Evolutionary conservation across 495 filamentous ascomycete species (phyloP), one percentile per base, ranked within the genome.

Genomic region (Ascobolus immersus): DNA sequence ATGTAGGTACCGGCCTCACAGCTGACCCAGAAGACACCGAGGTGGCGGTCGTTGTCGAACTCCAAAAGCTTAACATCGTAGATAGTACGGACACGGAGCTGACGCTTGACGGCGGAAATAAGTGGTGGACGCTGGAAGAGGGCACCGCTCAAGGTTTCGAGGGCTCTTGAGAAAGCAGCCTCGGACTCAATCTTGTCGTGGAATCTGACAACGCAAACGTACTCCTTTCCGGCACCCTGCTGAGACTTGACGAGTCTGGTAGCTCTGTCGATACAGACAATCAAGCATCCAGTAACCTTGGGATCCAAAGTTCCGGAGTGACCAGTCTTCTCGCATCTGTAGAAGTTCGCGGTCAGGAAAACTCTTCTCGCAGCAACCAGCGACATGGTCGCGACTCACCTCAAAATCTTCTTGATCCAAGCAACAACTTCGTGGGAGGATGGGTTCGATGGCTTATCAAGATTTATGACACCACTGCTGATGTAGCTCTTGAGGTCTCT

Each of bases 21-120:
- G 55, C 77, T 84, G 38, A 94, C 89, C 86, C 86, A 93, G 67
- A 96, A 96, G 21, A 94, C 81, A 53, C 74, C 89, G n/a, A 96
- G 66, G 49, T 93, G 78, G 39, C 86, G 69, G 36, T 94, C 81
- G 52, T 94, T 91, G 55, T 94, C 86, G 49, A 92, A 96, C 56
- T 96, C 84, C 45, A 81, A 73, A 21, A 92, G 59, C 56, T 82
- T 82, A 62, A 74, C 81, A 57, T 93, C 77, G 55, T 93, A 72
- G 47, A 94, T 91, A 8, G 86, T 91, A 52, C 86, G 71, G 49
- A 94, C 84, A 60, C 86, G 84, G 33, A 96, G 66, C 58, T 92
- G 81, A 52, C 86, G 72, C 71, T 96, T 96, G 50, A 96, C 86
- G 41, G 86, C 86, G 9, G 86, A 94, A 42, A 96, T 94, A 47